A percentile compares a stretch with the other conserved stretches of the same genome.
Evolutionary conservation across 441 rosid species (phyloP).

Genomic region (Pelargonium myrrhifolium): DNA sequence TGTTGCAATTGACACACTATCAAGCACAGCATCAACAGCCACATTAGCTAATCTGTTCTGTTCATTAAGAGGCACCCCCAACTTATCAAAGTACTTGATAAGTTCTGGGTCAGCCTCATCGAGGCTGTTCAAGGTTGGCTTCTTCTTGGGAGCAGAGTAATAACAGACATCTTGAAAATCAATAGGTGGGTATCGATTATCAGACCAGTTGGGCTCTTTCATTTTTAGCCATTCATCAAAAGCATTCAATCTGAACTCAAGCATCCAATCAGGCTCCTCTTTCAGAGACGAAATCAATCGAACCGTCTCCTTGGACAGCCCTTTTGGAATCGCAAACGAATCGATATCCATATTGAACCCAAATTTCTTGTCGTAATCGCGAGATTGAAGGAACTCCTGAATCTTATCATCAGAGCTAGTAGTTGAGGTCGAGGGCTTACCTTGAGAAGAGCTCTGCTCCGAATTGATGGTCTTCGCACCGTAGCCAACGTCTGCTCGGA

Average conservation of each 20-base stretch:
- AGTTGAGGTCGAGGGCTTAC: constrained; percentile 28
- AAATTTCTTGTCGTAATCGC: constrained; percentile 58
- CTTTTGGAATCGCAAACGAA: constrained; percentile 73
- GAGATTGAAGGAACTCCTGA: constrained; percentile 52
- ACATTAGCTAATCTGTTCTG: constrained; percentile 76
- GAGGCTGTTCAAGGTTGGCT: constrained; percentile 74
- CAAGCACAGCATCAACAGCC: constrained; percentile 87
- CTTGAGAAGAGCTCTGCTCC: constrained; percentile 30
- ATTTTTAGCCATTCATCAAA: constrained; percentile 60
- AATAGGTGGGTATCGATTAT: constrained; percentile 56
- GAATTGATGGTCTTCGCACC: constrained; percentile 33
- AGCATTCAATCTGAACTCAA: constrained; percentile 67
- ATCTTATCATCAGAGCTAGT: constrained; percentile 52
- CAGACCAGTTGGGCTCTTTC: constrained; percentile 83
- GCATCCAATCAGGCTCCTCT: constrained; percentile 89
- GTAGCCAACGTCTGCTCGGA: constrained; percentile 44
- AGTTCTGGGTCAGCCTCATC: constrained; percentile 77
- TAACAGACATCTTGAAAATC: constrained; percentile 80
- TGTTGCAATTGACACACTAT: constrained; percentile 83
- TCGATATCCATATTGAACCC: constrained; percentile 71
- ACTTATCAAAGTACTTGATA: constrained; percentile 59
- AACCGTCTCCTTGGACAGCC: constrained; percentile 67
- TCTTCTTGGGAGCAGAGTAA: constrained; percentile 86
- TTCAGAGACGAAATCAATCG: constrained; percentile 57
- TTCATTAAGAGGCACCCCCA: constrained; percentile 70